Conservation (phyloP, 169 alveolate genomes). For the Eimeria tenella region DNA sequence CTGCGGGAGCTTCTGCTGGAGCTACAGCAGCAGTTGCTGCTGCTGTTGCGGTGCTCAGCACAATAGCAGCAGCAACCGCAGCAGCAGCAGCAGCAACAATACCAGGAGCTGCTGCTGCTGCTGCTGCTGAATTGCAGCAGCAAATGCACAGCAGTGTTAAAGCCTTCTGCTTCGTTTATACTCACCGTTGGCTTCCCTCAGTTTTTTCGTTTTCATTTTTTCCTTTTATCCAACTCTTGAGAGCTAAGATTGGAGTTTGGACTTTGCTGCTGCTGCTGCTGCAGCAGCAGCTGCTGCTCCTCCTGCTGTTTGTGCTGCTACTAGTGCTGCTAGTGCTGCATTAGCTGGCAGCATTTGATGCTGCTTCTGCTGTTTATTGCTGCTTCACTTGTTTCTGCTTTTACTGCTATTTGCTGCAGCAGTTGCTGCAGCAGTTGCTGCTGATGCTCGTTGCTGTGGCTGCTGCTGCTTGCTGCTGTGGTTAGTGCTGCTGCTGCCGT, state of each 20-base stretch:
- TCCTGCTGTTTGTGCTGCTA: not conserved
- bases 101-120: not conserved
- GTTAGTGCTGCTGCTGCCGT: not conserved
- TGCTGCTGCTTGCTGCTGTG: not conserved
- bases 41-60: not conserved
- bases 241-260: not conserved
- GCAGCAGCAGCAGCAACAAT: too few species aligned
- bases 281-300: not conserved
- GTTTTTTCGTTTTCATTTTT: too few species aligned
- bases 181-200: too few species aligned
- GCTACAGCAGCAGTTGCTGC: not conserved
- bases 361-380: not conserved
- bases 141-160: too few species aligned
- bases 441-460: not conserved
- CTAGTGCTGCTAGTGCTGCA: not conserved
- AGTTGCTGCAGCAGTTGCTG: not conserved
- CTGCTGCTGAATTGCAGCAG: not conserved
- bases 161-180: too few species aligned
- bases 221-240: too few species aligned
- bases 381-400: not conserved
- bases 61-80: too few species aligned
- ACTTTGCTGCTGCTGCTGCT: not conserved
- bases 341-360: not conserved
- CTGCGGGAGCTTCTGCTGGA: not conserved
- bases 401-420: not conserved